Conservation (phyloP, 2,329 filamentous ascomycete species). For the Beauveria asiatica region DNA sequence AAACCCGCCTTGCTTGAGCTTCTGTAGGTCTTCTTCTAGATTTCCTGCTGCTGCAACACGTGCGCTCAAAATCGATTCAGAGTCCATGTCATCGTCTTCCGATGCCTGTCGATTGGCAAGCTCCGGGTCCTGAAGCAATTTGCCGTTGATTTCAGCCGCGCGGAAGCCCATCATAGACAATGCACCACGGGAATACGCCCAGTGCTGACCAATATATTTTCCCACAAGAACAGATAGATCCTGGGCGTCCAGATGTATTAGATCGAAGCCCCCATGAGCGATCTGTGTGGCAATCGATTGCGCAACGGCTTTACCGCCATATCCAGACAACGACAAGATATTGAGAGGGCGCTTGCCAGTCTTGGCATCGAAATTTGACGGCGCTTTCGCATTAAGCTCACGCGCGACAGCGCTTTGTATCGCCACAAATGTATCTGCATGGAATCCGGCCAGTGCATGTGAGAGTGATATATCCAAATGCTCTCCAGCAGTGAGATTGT, state of each 20-base stretch:
- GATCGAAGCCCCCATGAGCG: constrained; percentile 53
- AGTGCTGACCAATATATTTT: constrained; percentile 59
- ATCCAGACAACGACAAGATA: constrained; percentile 29
- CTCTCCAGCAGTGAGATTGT: constrained; percentile 23
- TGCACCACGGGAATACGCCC: constrained; percentile 36
- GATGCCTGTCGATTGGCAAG: constrained; percentile 21
- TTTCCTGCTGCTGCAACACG: constrained; percentile 18
- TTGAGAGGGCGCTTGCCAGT: constrained; percentile 29
- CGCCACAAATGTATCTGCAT: constrained; percentile 24
- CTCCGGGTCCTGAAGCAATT: constrained; percentile 39
- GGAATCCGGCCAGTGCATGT: constrained; percentile 28
- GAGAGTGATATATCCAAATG: constrained; percentile 24
- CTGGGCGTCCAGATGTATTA: constrained; percentile 60
- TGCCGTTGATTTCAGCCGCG: constrained; percentile 46
- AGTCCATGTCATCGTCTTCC: constrained; percentile 28
- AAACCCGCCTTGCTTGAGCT: constrained; percentile 29
- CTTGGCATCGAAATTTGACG: constrained; percentile 24
- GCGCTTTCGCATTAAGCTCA: constrained; percentile 21
- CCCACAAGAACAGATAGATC: constrained; percentile 63
- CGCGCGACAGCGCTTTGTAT: constrained; percentile 21
- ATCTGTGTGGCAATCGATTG: constrained; percentile 51
- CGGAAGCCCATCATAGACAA: constrained; percentile 49
- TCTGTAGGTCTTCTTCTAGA: constrained; percentile 37
- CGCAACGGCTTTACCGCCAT: constrained; percentile 29
- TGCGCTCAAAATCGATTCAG: constrained; percentile 23